Evolutionary conservation across 75 land plant genomes (phyloP).

Genomic region (Larix kaempferi): DNA sequence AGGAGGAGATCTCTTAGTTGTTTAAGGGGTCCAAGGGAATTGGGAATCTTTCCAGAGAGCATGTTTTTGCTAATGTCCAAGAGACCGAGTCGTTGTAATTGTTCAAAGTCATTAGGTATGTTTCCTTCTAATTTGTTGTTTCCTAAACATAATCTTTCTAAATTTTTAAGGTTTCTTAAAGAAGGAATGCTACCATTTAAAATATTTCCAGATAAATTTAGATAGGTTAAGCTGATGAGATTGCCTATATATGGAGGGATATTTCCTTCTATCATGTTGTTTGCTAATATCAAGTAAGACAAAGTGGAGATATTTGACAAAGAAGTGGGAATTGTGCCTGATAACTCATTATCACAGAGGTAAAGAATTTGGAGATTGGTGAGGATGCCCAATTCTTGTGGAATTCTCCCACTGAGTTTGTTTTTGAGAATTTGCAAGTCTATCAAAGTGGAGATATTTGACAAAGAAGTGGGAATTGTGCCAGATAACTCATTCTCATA

Average conservation of each 20-base stretch:
- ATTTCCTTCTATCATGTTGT: not conserved
- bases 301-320: too few relatives aligned
- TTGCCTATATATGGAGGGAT: constrained; percentile 4
- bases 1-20: constrained; percentile 13
- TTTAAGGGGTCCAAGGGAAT: not conserved
- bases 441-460: too few relatives aligned
- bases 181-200: too few relatives aligned
- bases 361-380: too few relatives aligned
- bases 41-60: too few relatives aligned
- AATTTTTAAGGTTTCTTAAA: constrained; percentile 5
- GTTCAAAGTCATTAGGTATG: constrained; percentile 20
- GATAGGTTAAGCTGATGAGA: not conserved
- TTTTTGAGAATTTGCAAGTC: too few relatives aligned
- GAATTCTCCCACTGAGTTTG: too few relatives aligned
- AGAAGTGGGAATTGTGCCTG: too few relatives aligned
- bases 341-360: too few relatives aligned
- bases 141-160: constrained; percentile 15
- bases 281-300: not conserved
- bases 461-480: too few relatives aligned
- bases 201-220: constrained; percentile 19
- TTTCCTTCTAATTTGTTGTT: constrained; percentile 15
- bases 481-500: too few relatives aligned
- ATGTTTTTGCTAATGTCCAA: constrained; percentile 1
- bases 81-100: constrained; percentile 11
- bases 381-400: too few relatives aligned